Evolutionary conservation across 1,284 basidiomycete genomes (phyloP).

Genomic region (Melampsora larici-populina): DNA sequence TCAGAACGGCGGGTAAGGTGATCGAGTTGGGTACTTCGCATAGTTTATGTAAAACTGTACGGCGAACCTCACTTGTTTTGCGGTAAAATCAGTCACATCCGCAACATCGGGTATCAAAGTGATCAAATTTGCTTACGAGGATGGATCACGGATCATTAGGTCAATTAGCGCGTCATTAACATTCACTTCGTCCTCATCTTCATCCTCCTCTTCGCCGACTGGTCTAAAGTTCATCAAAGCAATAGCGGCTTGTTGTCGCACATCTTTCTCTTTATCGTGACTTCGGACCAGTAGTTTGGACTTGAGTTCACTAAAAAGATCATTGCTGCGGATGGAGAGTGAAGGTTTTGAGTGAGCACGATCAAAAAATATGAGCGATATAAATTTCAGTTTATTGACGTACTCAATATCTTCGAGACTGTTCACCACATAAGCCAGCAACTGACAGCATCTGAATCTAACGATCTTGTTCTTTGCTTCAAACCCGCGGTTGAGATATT

Average conservation of each 20-base stretch:
- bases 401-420: conserved; percentile 80
- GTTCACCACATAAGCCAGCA: conserved; percentile 75
- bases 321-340: conserved; percentile 63
- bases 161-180: conserved; percentile 63
- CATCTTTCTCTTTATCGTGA: conserved; percentile 78
- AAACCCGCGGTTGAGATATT: conserved; percentile 74
- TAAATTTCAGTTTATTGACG: conserved; percentile 51
- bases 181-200: conserved; percentile 55
- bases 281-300: conserved; percentile 69
- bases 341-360: background rate
- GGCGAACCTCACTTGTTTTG: conserved; percentile 73
- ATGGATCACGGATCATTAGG: conserved; percentile 69
- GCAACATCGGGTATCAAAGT: background rate
- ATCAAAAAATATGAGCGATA: background rate
- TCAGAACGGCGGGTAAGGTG: conserved; percentile 66
- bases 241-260: conserved; percentile 78
- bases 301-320: conserved; percentile 69
- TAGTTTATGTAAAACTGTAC: conserved; percentile 76
- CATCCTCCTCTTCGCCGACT: conserved; percentile 67
- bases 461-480: conserved; percentile 84
- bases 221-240: conserved; percentile 79
- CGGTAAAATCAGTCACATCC: conserved; percentile 14
- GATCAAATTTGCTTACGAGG: conserved; percentile 71
- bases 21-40: conserved; percentile 63
- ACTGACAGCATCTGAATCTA: conserved; percentile 74